Base-by-base conservation (phyloP, 148 eudicot species). In the Rhododendron molle region DNA sequence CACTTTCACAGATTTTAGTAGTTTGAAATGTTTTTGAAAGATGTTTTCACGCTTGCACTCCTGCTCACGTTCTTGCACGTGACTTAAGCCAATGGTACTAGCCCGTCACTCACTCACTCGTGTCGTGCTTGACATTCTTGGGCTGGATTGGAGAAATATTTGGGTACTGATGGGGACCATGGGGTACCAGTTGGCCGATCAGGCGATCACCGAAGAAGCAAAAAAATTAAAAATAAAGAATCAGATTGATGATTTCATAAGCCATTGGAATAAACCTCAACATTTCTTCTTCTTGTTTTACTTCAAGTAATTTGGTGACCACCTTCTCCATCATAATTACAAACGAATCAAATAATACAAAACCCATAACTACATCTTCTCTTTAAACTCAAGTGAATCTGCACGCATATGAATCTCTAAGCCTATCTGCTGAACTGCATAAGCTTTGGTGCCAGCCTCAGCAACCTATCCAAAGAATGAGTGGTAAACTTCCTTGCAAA, bases 401-500 rank as follows among this genome's bases (percentile, higher is more conserved):
- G n/a, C 65, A 20, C 44, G 7, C 65, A 58, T 5, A 58, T 6
- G n/a, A 58, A 58, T 58, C 8, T 58, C 65, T 20, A 1, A 4
- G 62, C 62, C 62, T 56, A 16, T 4, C 62, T 5, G 62, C 62
- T 18, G 7, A 58, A 58, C 65, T 89, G 87, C 93, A 91, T 89
- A 54, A 89, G 32, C 49, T 84, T 26, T 30, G 94, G 95, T 34
- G 92, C 94, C 46, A 91, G 79, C 60, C 85, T 90, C 78, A 93
- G 50, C 88, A 94, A 77, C 74, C 91, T 91, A 34, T 90, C 90
- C 49, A 94, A 81, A 8, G 93, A 84, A 85, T 81, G 78, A 2
- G 89, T 85, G 2, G 87, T 86, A 67, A 94, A 94, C 85, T 94
- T 93, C 85, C 96, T 94, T 6, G 96, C 98, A 88, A 94, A 94